Conservation (phyloP, 2,329 filamentous ascomycete genomes). For the Hymenoscyphus scutula region DNA sequence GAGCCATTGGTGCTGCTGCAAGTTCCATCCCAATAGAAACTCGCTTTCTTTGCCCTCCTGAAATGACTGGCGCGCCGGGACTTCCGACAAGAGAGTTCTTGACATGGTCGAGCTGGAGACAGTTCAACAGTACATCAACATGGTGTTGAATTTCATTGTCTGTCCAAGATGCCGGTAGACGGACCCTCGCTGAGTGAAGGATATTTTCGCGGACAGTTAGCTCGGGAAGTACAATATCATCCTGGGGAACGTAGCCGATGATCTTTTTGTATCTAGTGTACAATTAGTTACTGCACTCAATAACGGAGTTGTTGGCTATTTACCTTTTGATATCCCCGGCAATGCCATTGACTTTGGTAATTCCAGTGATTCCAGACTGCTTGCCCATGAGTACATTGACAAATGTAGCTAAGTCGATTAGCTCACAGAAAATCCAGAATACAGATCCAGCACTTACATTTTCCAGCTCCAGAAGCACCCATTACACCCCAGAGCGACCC, state of each 20-base stretch:
- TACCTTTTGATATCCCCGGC: conserved; percentile 33
- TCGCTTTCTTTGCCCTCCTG: conserved; percentile 60
- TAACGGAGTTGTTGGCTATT: neutral
- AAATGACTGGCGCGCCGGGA: conserved; percentile 60
- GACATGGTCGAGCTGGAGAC: conserved; percentile 42
- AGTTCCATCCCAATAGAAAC: conserved; percentile 61
- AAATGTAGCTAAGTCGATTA: conserved; percentile 44
- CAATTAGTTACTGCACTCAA: neutral
- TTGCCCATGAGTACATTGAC: conserved; percentile 63
- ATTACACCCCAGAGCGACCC: conserved; percentile 58
- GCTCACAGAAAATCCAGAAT: neutral
- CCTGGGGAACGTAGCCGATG: conserved; percentile 61
- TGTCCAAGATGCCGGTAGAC: conserved; percentile 51
- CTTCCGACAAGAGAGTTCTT: conserved; percentile 51
- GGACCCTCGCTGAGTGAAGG: conserved; percentile 54
- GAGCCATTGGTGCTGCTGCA: conserved; percentile 54
- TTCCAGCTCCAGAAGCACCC: conserved; percentile 58
- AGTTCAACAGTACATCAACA: conserved; percentile 56
- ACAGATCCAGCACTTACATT: conserved; percentile 37
- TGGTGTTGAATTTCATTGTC: conserved; percentile 49
- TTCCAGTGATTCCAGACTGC: conserved; percentile 48
- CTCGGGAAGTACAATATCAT: conserved; percentile 58
- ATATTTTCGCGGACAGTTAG: conserved; percentile 62
- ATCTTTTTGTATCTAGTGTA: conserved; percentile 52
- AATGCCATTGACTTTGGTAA: conserved; percentile 49